Percentiles rank a stretch among this genome's conserved stretches.
Evolutionary conservation across 1,284 basidiomycete genomes (phyloP).

Genomic region (Microbotryum intermedium): DNA sequence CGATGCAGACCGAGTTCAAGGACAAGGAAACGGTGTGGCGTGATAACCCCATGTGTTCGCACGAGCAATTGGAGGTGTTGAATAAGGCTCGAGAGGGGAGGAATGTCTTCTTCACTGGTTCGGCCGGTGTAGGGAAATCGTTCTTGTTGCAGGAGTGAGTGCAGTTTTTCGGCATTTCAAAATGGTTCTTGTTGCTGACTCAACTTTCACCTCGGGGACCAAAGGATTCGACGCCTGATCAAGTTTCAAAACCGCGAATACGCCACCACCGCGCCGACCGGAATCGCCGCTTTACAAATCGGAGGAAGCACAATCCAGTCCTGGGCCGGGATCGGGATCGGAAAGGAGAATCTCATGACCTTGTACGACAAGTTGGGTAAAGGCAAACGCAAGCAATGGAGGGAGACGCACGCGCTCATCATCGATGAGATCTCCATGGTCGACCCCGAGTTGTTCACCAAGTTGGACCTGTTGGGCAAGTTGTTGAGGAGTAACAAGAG

Average conservation of each 20-base stretch:
- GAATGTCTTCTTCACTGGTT: constrained; percentile 34
- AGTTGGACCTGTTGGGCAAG: constrained; percentile 23
- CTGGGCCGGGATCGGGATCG: constrained; percentile 20
- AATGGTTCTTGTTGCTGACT: constrained; percentile 27
- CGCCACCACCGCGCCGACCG: constrained; percentile 33
- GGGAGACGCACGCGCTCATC: constrained; percentile 8
- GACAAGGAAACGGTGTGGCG: constrained; percentile 5
- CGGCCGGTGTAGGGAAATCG: constrained; percentile 33
- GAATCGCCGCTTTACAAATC: constrained; percentile 38
- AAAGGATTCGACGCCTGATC: constrained; percentile 19
- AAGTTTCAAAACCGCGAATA: constrained; percentile 9
- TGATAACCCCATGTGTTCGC: constrained; percentile 20
- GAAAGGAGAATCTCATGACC: constrained; percentile 5
- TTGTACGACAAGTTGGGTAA: background rate
- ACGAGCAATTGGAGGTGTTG: constrained; percentile 28
- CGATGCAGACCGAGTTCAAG: background rate
- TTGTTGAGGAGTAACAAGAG: constrained; percentile 10
- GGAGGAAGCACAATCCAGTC: constrained; percentile 29
- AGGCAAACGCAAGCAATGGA: constrained; percentile 9
- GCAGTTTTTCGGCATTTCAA: too few relatives aligned
- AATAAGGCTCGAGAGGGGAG: constrained; percentile 18
- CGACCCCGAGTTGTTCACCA: constrained; percentile 17
- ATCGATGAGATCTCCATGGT: constrained; percentile 30
- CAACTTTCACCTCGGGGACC: background rate
- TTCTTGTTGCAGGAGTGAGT: constrained; percentile 28